These are phyloP conservation scores for Cubamyces sp. DNA, from an alignment of 768 basidiomycete species.

Conservation along the genomic window DNA sequence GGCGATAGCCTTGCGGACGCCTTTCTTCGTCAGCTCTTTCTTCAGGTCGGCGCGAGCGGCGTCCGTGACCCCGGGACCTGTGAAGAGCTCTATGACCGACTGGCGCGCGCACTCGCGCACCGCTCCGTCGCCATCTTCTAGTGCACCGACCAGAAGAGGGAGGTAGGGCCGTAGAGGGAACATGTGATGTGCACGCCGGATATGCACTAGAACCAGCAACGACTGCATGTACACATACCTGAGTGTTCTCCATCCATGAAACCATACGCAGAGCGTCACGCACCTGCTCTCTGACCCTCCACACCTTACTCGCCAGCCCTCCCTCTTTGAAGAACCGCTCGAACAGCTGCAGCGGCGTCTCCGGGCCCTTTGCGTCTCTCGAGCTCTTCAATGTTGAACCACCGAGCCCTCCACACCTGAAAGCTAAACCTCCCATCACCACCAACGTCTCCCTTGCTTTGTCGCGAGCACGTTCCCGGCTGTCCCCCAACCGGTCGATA, in stretches of 20 bases:
- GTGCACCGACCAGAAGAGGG: conserved; percentile 73
- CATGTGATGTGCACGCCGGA: conserved; percentile 69
- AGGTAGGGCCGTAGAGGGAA: conserved; percentile 87
- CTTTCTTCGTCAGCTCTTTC: conserved; percentile 85
- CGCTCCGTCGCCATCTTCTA: conserved; percentile 89
- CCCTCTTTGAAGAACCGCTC: conserved; percentile 73
- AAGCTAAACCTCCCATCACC: conserved; percentile 71
- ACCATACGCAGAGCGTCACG: conserved; percentile 31
- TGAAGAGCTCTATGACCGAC: conserved; percentile 84
- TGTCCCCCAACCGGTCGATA: conserved; percentile 82
- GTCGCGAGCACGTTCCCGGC: conserved; percentile 67
- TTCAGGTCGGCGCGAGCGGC: conserved; percentile 92
- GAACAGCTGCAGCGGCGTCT: conserved; percentile 70
- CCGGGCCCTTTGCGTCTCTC: conserved; percentile 60
- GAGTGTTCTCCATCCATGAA: not conserved
- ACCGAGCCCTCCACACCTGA: conserved; percentile 51
- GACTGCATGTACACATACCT: conserved; percentile 35
- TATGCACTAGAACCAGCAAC: conserved; percentile 69
- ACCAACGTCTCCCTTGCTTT: conserved; percentile 81
- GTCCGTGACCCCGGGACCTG: conserved; percentile 80
- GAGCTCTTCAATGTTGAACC: conserved; percentile 48
- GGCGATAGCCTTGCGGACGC: conserved; percentile 84
- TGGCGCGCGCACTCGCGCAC: conserved; percentile 87
- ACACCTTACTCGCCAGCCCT: conserved; percentile 80
- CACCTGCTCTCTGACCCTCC: conserved; percentile 88